phyloP scores from a whole-genome alignment of 2,329 filamentous ascomycete genomes.

The Cladophialophora carrionii region DNA sequence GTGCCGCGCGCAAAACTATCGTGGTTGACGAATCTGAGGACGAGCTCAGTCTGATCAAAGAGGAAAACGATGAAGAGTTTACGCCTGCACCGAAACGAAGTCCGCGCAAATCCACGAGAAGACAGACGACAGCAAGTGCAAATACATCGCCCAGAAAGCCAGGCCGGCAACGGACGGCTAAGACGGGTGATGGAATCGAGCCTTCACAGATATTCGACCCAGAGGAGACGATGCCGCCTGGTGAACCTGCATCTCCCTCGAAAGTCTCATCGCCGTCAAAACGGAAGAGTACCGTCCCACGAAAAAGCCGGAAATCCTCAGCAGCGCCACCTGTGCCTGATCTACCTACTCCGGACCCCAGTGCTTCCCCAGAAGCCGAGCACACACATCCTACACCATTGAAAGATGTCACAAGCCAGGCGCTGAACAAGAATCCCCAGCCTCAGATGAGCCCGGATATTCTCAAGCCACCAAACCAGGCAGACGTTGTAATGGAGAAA shows the following conservation, averaged over 20 bases:
- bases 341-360: conserved; percentile 54
- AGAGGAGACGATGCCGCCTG: conserved; percentile 53
- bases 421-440: conserved; percentile 64
- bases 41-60: conserved; percentile 56
- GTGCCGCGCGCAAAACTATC: conserved; percentile 69
- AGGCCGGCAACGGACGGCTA: conserved; percentile 49
- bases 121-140: conserved; percentile 56
- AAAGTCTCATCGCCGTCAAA: conserved; percentile 64
- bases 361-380: conserved; percentile 61
- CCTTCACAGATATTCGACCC: conserved; percentile 64
- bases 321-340: conserved; percentile 43
- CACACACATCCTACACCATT: conserved; percentile 63
- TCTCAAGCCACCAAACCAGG: conserved; percentile 73
- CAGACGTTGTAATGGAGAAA: conserved; percentile 77
- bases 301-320: conserved; percentile 48
- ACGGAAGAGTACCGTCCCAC: conserved; percentile 62
- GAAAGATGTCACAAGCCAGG: conserved; percentile 71
- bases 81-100: conserved; percentile 69
- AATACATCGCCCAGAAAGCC: conserved; percentile 46
- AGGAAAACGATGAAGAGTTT: conserved; percentile 75
- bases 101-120: conserved; percentile 61
- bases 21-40: conserved; percentile 80
- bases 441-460: conserved; percentile 50
- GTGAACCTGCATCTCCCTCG: conserved; percentile 58
- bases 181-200: conserved; percentile 58